Percentiles rank a stretch among this genome's conserved stretches.
Evolutionary conservation across 306 rosid species (phyloP).

Genomic region (Rosa chinensis): DNA sequence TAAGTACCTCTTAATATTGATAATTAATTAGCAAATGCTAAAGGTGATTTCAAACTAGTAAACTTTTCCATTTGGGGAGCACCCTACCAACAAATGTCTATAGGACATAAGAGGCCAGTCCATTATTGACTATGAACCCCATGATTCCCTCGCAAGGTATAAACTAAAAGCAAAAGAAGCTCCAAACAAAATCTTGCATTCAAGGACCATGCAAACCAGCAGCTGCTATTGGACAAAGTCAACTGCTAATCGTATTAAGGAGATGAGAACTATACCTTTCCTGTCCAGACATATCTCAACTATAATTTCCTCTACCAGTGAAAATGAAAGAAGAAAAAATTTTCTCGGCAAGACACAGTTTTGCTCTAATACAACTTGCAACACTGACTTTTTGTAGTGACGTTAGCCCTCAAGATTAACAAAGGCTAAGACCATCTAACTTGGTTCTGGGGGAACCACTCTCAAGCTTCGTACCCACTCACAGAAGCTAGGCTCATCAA

Average conservation of each 20-base stretch:
- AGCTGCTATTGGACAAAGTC: background rate
- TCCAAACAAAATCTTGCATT: slow-evolving; percentile 3
- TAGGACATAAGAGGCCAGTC: background rate
- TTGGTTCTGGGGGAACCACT: slow-evolving; percentile 86
- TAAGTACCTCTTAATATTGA: no score
- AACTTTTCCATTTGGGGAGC: no score
- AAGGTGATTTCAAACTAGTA: background rate
- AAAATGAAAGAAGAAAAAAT: background rate
- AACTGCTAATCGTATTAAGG: background rate
- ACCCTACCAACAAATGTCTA: background rate
- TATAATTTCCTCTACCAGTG: slow-evolving; percentile 6
- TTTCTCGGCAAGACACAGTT: slow-evolving; percentile 3
- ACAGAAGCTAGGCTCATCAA: slow-evolving; percentile 90
- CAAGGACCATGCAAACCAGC: background rate
- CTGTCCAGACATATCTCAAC: slow-evolving; percentile 8
- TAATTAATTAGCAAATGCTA: background rate
- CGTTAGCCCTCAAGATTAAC: slow-evolving; percentile 6
- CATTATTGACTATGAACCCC: background rate
- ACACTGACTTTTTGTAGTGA: background rate
- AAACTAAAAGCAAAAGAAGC: background rate
- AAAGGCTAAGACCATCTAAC: slow-evolving; percentile 25
- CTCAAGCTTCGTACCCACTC: slow-evolving; percentile 92
- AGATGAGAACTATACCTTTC: slow-evolving; percentile 15
- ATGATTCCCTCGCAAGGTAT: background rate
- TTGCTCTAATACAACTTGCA: slow-evolving; percentile 10